A percentile compares a stretch with the other conserved stretches of the same genome.
Evolutionary conservation across 2,329 filamentous ascomycete genomes (phyloP).

Genomic region (Pseudogymnoascus destructans): DNA sequence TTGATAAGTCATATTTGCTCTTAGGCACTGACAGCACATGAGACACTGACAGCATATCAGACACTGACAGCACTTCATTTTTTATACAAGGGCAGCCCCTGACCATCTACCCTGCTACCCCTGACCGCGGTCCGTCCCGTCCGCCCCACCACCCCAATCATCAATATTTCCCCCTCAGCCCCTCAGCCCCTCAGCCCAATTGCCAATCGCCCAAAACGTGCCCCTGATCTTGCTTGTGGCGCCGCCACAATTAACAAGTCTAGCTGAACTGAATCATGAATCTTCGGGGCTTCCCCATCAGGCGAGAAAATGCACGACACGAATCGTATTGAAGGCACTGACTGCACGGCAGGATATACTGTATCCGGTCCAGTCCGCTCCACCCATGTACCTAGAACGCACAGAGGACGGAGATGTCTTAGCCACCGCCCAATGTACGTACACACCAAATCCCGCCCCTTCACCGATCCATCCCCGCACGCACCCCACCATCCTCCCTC

Average conservation of each 20-base stretch:
- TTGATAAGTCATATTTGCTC: background rate
- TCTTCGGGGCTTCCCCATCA: background rate
- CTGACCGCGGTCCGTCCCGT: background rate
- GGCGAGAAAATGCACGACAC: background rate
- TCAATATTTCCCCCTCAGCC: background rate
- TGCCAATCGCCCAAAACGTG: background rate
- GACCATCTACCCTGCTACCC: background rate
- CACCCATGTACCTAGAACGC: background rate
- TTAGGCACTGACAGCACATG: background rate
- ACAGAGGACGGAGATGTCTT: background rate
- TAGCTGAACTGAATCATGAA: background rate
- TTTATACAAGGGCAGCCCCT: background rate
- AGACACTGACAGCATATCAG: background rate
- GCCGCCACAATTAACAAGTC: background rate
- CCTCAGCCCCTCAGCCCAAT: background rate
- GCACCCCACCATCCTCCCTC: background rate
- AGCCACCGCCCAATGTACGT: background rate
- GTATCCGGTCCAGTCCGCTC: background rate
- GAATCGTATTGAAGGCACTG: background rate
- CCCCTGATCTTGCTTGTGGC: background rate
- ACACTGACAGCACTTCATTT: background rate
- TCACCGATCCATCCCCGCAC: background rate
- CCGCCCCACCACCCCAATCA: background rate
- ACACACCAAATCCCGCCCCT: background rate
- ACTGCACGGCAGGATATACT: background rate